Evolutionary conservation across 2,329 filamentous ascomycete species (phyloP), one percentile per base, ranked within the genome.

Genomic region (Epichloe festucae): DNA sequence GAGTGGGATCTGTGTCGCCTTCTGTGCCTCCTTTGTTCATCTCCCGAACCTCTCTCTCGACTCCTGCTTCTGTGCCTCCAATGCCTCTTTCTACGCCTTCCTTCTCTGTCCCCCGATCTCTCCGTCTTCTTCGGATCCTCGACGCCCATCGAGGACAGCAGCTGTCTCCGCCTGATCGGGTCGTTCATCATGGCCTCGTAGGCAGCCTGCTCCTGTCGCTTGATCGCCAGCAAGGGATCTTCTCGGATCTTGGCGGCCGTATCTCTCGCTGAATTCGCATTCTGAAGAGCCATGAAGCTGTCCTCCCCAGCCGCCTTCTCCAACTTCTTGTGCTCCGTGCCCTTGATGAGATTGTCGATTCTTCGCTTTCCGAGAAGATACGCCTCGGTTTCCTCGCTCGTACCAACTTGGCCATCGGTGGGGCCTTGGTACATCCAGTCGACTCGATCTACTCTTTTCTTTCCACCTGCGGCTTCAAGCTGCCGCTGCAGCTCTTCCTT

Each of bases 391-490:
- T 97, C 93, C 66, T 96, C 91, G 4, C 78, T 80, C 40, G 81
- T 87, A 34, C 85, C 85, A n/a, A 75, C 73, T 62, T 87, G 84
- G 38, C 88, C 87, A 61, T 79, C 75, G 48, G 84, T 85, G 7
- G 93, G 89, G 1, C 91, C 91, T 60, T 85, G 82, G 69, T 98
- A 98, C 89, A 98, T 96, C 88, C 93, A 98, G 62, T 97, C 93
- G 27, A 98, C 91, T 38, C 89, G 82, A 60, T 91, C 84, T 34
- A 85, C 72, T 50, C 85, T 78, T 63, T 89, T 90, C 60, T 79
- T 81, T 52, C 90, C 89, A 39, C 93, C 93, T 0, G 89, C 85
- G 2, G 85, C 84, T 69, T 96, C 93, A 52, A 96, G 88, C 58
- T 97, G 78, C 49, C 83, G 81, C 67, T 96, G 87, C 1, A 97